Percentiles rank a stretch among this genome's conserved stretches.
These are phyloP conservation scores for Hypoxylon sp. DNA, from an alignment of 2,329 filamentous ascomycete species.

Conservation along the genomic window DNA sequence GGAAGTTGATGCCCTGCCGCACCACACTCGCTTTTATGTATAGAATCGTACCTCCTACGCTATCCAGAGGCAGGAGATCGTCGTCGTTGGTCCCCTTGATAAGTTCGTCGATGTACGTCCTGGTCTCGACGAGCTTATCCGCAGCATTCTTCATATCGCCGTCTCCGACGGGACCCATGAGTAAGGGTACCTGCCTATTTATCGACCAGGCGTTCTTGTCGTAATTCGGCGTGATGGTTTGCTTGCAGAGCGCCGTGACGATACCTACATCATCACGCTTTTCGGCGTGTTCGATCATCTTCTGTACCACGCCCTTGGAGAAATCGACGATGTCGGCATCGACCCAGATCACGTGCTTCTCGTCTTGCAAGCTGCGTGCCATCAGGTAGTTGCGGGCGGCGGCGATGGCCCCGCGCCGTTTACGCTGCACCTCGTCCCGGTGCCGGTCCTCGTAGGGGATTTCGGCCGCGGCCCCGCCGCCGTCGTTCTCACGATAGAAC, in stretches of 20 bases:
- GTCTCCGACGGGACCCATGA: slow-evolving; percentile 45
- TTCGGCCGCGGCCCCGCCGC: slow-evolving; percentile 26
- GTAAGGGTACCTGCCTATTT: slow-evolving; percentile 31
- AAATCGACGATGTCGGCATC: slow-evolving; percentile 57
- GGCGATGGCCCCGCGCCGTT: slow-evolving; percentile 51
- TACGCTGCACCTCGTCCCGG: slow-evolving; percentile 46
- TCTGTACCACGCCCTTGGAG: slow-evolving; percentile 52
- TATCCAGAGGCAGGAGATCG: slow-evolving; percentile 55
- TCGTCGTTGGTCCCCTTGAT: slow-evolving; percentile 50
- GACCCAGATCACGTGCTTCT: slow-evolving; percentile 56
- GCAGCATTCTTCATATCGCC: slow-evolving; percentile 40
- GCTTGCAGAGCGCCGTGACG: slow-evolving; percentile 55
- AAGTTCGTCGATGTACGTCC: slow-evolving; percentile 47
- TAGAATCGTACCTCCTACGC: slow-evolving; percentile 56
- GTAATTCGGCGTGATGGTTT: slow-evolving; percentile 54
- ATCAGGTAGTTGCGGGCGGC: slow-evolving; percentile 56
- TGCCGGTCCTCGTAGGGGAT: slow-evolving; percentile 48
- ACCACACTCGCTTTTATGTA: slow-evolving; percentile 55
- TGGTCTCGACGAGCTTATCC: slow-evolving; percentile 43
- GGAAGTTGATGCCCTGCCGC: slow-evolving; percentile 55
- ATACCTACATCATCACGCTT: slow-evolving; percentile 51
- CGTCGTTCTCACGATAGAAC: slow-evolving; percentile 46
- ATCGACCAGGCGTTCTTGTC: slow-evolving; percentile 57
- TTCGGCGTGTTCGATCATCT: slow-evolving; percentile 52
- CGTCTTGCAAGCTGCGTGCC: slow-evolving; percentile 51